Base-by-base conservation (phyloP, 768 basidiomycete species). In the Dacryopinax primogenitus region DNA sequence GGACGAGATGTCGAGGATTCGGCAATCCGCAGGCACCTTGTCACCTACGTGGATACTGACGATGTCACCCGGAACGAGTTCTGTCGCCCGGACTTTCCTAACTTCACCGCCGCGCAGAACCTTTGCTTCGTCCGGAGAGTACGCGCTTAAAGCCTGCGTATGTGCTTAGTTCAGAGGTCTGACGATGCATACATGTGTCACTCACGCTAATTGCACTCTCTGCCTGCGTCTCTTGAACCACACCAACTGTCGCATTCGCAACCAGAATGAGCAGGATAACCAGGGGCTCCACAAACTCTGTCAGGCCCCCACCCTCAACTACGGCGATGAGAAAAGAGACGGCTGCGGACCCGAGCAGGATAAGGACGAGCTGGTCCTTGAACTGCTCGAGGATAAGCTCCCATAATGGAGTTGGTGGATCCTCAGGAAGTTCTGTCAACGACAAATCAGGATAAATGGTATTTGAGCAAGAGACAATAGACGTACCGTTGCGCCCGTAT, bases 331-430 rank as follows among this genome's bases (percentile, higher is more conserved):
- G 79, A 75, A 99, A 94, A 11, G 95, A 98, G 69, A 98, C 82
- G 47, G 90, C 86, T 13, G 95, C 95, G 1, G 93, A 96, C 1
- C 83, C 93, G 51, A 99, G 86, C 34, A 99, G 83, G 72, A 99
- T 98, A 68, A 99, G 86, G 41, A 99, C 95, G 32, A 99, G 84
- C 76, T 96, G 92, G 77, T 99, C 95, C 80, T 98, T 88, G 82
- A 99, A 99, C 77, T 99, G 95, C 70, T 96, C 93, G n/a, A 99
- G 81, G 66, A 99, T 87, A 67, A 98, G 85, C 72, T 91, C 83
- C 91, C 92, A 93, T 33, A 98, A 73, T 2, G 94, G 90, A 2
- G 95, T 96, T 1, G 90, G 78, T 0, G 90, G 87, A 11, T 94
- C 91, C 72, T 96, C 92, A 12, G 95, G 94, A 6, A 99, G 81